A percentile compares a stretch with the other conserved stretches of the same genome.
phyloP scores from a whole-genome alignment of 345 rosid species.

The Murraya koenigii region DNA sequence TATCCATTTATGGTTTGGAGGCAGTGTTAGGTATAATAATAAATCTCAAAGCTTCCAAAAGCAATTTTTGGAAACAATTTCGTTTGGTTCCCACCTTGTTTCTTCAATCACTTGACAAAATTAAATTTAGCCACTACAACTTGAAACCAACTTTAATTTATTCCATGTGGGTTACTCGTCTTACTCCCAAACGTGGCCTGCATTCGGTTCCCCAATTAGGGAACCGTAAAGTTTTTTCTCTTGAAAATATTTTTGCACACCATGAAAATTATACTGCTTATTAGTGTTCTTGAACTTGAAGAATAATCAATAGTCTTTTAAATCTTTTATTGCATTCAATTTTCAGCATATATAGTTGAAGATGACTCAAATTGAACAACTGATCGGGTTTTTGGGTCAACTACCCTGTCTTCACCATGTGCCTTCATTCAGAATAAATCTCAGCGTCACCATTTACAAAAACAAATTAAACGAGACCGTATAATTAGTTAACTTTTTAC shows the following conservation, averaged over 20 bases:
- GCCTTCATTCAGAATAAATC: slow-evolving; percentile 29
- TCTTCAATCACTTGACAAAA: neutral
- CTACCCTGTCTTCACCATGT: slow-evolving; percentile 31
- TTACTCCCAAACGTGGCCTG: slow-evolving; percentile 20
- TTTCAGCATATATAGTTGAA: slow-evolving; percentile 11
- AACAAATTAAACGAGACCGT: neutral
- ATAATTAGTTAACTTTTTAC: neutral
- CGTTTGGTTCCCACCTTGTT: neutral
- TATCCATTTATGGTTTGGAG: slow-evolving; percentile 23
- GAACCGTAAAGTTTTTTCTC: slow-evolving; percentile 16
- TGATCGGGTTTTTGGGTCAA: slow-evolving; percentile 21
- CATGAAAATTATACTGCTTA: too few relatives aligned
- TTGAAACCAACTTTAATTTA: neutral
- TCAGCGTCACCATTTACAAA: slow-evolving; percentile 22
- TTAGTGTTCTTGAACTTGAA: neutral
- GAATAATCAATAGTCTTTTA: neutral
- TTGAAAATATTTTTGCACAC: neutral
- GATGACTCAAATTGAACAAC: slow-evolving; percentile 15
- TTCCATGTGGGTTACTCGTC: slow-evolving; percentile 11
- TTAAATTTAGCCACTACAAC: neutral
- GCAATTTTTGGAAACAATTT: slow-evolving; percentile 12
- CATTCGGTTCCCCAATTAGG: slow-evolving; percentile 26
- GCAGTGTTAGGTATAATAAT: slow-evolving; percentile 2
- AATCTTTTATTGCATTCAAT: neutral
- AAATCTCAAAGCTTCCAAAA: slow-evolving; percentile 25